A percentile compares a stretch with the other conserved stretches of the same genome.
Conservation (phyloP, 257 asterid genomes). For the Mitragyna speciosa region DNA sequence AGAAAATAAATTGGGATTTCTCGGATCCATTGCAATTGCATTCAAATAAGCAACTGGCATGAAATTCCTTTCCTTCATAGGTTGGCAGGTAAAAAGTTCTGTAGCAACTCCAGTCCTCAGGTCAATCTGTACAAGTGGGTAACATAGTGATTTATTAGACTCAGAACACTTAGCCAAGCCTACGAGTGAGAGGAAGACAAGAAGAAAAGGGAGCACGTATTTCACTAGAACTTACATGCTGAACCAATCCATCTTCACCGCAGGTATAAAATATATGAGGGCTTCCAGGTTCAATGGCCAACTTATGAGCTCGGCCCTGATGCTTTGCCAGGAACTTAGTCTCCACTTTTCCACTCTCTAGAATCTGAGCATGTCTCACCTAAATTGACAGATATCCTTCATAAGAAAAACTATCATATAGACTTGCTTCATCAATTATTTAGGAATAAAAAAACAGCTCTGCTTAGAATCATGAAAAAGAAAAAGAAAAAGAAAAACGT, state of each 20-base stretch:
- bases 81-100: slow-evolving; percentile 66
- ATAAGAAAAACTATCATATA: not conserved
- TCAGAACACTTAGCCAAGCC: not conserved
- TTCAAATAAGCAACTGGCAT: slow-evolving; percentile 46
- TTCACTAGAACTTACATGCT: slow-evolving; percentile 57
- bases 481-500: not conserved
- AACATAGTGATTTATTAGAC: not conserved
- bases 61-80: slow-evolving; percentile 35
- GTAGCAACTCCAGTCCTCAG: slow-evolving; percentile 68
- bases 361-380: slow-evolving; percentile 83
- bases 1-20: slow-evolving; percentile 83
- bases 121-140: slow-evolving; percentile 60
- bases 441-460: not conserved
- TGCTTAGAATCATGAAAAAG: not conserved
- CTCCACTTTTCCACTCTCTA: slow-evolving; percentile 60
- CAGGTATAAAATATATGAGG: slow-evolving; percentile 80
- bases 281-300: slow-evolving; percentile 91
- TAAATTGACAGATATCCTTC: slow-evolving; percentile 18
- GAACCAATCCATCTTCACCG: slow-evolving; percentile 92
- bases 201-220: not conserved
- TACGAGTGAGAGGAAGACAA: not conserved
- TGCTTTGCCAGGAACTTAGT: slow-evolving; percentile 61
- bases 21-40: slow-evolving; percentile 80
- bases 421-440: not conserved
- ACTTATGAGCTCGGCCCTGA: slow-evolving; percentile 69